These are phyloP conservation scores for Suillus bovinus DNA, from an alignment of 768 basidiomycete genomes.

Conservation along the genomic window DNA sequence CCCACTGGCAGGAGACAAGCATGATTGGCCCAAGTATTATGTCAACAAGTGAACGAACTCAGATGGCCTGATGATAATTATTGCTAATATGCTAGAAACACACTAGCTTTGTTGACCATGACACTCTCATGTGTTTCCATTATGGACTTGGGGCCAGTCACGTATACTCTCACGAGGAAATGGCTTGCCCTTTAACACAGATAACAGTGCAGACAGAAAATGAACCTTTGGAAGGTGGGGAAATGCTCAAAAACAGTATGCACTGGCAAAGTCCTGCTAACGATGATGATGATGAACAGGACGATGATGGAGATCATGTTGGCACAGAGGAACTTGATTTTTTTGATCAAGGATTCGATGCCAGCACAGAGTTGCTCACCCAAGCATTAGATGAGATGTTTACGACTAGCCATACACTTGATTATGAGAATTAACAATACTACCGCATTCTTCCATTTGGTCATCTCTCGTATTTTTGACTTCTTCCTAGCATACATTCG, in stretches of 20 bases:
- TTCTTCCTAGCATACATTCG: too few relatives aligned
- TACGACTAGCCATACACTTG: neutral
- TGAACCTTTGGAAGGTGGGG: neutral
- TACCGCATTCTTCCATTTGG: too few relatives aligned
- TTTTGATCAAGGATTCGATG: neutral
- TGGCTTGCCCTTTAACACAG: neutral
- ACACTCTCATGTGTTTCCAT: conserved; percentile 8
- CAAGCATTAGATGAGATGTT: neutral
- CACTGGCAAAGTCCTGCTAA: too few relatives aligned
- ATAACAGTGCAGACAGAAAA: neutral
- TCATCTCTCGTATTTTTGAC: too few relatives aligned
- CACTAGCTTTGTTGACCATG: conserved; percentile 10
- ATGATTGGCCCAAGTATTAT: too few relatives aligned
- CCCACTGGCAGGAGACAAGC: too few relatives aligned
- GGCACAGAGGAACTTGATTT: neutral
- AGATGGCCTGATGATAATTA: neutral
- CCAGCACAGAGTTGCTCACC: neutral
- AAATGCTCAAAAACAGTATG: too few relatives aligned
- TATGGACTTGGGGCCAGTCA: conserved; percentile 8
- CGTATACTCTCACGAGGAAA: neutral
- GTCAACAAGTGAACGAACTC: neutral
- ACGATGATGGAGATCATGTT: neutral
- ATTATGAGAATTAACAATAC: neutral
- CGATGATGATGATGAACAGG: neutral
- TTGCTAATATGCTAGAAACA: neutral